Evolutionary conservation across 1,139 yeast species (phyloP), one percentile per base, ranked within the genome.

Genomic region (Yamadazyma buinensis): DNA sequence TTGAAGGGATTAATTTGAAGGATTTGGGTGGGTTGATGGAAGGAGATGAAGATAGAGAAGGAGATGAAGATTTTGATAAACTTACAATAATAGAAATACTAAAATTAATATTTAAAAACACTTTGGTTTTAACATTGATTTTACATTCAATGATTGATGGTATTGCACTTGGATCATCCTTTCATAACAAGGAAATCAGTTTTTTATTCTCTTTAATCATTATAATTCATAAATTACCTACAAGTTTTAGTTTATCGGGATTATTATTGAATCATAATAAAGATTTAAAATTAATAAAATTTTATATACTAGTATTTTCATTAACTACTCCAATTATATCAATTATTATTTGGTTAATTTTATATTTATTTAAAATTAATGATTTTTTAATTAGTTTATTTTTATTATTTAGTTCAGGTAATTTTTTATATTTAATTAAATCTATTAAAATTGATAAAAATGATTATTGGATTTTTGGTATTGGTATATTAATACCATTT

Each of bases 71-170:
- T 17, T 5, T 17, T 17, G 19, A 17, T 17, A 17, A 17, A 14
- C 17, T 9, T 9, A 5, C 7, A 17, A 17, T 17, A 17, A 17
- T 17, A 5, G 19, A 7, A 5, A 17, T 36, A 15, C 2, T 36
- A 4, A 18, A 29, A 20, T 29, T 31, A 7, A 29, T 32, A 6
- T 7, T 33, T 5, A 11, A 26, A 7, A 29, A 29, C 15, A 32
- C 39, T 3, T 20, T 36, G 6, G 26, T 33, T 0, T 49, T 83
- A 7, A 88, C 90, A 0, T 63, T 84, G 14, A 53, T 81, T 0
- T 64, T 84, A 18, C 95, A 84, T 50, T 77, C 86, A 0, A 48
- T 77, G 5, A 77, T 85, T 1, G 95, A 84, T 48, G 95, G 95
- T 2, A 63, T 84, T n/a, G 80, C 88, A 0, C 61, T 84, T 29